These are phyloP conservation scores for Vitis rotundifolia DNA, from an alignment of 164 flowering plant genomes.

Conservation along the genomic window DNA sequence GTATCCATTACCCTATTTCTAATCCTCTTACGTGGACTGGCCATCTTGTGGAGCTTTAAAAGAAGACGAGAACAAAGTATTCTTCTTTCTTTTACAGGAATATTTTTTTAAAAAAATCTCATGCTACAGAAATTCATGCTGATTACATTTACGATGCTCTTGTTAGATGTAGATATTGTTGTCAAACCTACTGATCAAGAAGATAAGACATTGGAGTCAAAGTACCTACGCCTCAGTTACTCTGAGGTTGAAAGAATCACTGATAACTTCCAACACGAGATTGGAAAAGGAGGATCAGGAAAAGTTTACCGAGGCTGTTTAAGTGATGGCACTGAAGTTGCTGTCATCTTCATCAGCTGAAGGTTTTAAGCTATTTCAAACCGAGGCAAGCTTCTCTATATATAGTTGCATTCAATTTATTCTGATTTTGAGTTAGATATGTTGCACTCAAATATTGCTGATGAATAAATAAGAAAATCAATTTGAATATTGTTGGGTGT, in stretches of 20 bases:
- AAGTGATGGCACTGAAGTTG: conserved; percentile 21
- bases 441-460: too few relatives aligned
- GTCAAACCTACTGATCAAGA: too few relatives aligned
- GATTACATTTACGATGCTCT: too few relatives aligned
- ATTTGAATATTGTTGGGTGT: background rate
- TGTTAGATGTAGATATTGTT: too few relatives aligned
- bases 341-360: conserved; percentile 24
- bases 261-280: conserved; percentile 22
- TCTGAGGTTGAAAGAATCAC: conserved; percentile 22
- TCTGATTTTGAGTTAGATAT: too few relatives aligned
- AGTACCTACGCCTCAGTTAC: conserved; percentile 9
- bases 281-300: conserved; percentile 43
- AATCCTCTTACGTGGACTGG: conserved; percentile 7
- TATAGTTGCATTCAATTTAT: background rate
- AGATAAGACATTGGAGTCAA: too few relatives aligned
- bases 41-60: background rate
- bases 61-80: conserved; percentile 9
- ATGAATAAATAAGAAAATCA: too few relatives aligned
- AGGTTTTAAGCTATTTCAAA: conserved; percentile 20
- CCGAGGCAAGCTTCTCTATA: conserved; percentile 18
- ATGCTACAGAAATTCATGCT: too few relatives aligned
- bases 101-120: background rate
- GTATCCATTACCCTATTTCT: conserved; percentile 3
- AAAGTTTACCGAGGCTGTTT: conserved; percentile 30
- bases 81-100: too few relatives aligned